Percentiles rank a stretch among this genome's conserved stretches.
Evolutionary conservation across 2,329 filamentous ascomycete species (phyloP).

Genomic region (Cryphonectria parasitica): DNA sequence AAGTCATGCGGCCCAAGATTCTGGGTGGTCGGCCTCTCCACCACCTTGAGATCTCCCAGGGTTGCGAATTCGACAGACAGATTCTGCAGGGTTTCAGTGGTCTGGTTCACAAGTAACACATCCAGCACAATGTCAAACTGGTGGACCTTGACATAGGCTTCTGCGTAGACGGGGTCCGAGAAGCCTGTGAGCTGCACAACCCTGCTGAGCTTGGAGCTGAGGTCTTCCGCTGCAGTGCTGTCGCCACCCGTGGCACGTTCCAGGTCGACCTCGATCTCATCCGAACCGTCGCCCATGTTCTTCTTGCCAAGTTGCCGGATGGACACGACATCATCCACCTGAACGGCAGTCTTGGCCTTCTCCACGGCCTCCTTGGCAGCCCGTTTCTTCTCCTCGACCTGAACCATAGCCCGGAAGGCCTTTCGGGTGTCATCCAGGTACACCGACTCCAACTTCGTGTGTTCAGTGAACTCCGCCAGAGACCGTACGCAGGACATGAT

Average conservation of each 20-base stretch:
- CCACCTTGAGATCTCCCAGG: conserved; percentile 94
- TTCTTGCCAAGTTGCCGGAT: conserved; percentile 95
- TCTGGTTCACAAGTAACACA: conserved; percentile 96
- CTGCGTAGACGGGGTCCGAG: conserved; percentile 97
- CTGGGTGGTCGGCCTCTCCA: conserved; percentile 93
- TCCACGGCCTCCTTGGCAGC: conserved; percentile 92
- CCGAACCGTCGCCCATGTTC: conserved; percentile 77
- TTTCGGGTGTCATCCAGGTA: conserved; percentile 95
- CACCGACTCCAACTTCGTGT: conserved; percentile 87
- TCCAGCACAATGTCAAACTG: conserved; percentile 98
- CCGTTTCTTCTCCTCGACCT: conserved; percentile 96
- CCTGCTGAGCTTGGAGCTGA: conserved; percentile 91
- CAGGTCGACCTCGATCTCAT: conserved; percentile 86
- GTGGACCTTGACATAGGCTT: conserved; percentile 97
- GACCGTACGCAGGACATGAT: conserved; percentile 98
- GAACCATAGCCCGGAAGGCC: conserved; percentile 96
- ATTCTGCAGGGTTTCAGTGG: conserved; percentile 93
- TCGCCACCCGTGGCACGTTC: conserved; percentile 95
- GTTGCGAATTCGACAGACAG: conserved; percentile 98
- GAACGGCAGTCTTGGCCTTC: conserved; percentile 90
- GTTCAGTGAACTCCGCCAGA: conserved; percentile 84
- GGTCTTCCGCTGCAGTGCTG: conserved; percentile 73
- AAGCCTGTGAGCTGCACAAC: conserved; percentile 98
- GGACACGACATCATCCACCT: conserved; percentile 91
- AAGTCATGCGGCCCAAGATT: conserved; percentile 96